Conservation (phyloP, 2,329 filamentous ascomycete species). For the Phyllosticta paracitricarpa region DNA sequence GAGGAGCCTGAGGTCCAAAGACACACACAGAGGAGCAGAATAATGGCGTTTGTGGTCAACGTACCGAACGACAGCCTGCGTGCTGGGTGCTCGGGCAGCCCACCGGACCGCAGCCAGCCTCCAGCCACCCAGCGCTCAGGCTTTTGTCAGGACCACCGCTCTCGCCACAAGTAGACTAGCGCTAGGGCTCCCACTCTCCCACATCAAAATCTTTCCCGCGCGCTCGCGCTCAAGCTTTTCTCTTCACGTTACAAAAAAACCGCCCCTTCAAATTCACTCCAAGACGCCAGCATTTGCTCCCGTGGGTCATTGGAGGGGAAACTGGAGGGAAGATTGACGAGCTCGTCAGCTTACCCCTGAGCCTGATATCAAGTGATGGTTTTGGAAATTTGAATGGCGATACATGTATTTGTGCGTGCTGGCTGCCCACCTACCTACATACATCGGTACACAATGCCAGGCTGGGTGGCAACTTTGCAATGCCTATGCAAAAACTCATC, state of each 20-base stretch:
- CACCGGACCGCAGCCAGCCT: no score
- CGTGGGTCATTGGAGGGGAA: constrained; percentile 58
- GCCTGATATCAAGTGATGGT: constrained; percentile 32
- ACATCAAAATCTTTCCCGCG: constrained; percentile 14
- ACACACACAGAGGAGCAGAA: neutral
- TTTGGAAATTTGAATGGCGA: constrained; percentile 35
- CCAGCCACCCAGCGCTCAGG: constrained; percentile 6
- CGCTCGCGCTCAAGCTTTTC: constrained; percentile 16
- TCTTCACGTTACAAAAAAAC: constrained; percentile 30
- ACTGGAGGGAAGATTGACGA: constrained; percentile 52
- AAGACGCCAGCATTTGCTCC: constrained; percentile 40
- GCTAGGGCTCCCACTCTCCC: neutral
- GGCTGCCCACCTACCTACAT: neutral
- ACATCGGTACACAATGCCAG: no score
- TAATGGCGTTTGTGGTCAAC: neutral
- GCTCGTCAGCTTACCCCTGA: constrained; percentile 49
- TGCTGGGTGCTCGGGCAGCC: constrained; percentile 6
- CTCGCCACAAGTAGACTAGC: neutral
- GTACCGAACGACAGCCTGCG: neutral
- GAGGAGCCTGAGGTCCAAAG: no score
- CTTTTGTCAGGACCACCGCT: constrained; percentile 8
- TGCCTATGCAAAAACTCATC: no score
- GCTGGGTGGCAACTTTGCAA: neutral
- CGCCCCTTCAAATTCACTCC: constrained; percentile 56
- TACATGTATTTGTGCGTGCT: constrained; percentile 1